These are phyloP conservation scores for Pestalotiopsis sp. DNA, from an alignment of 2,329 filamentous ascomycete species.

Conservation along the genomic window DNA sequence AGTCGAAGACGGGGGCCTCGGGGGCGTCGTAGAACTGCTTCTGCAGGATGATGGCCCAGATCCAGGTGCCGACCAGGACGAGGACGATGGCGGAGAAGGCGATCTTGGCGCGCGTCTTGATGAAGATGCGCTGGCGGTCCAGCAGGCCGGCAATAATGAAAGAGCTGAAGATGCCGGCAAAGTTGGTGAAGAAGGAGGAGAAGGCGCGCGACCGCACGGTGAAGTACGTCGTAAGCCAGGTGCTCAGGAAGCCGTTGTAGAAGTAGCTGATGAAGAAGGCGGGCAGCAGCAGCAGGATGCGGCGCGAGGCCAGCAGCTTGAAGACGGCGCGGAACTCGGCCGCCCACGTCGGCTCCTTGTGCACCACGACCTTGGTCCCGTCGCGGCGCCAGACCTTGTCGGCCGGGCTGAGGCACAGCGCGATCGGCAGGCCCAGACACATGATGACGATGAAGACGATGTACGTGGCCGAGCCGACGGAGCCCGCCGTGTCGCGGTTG, in stretches of 20 bases:
- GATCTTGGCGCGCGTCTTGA: conserved; percentile 27
- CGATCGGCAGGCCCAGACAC: conserved; percentile 33
- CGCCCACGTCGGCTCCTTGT: conserved; percentile 24
- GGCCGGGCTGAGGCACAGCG: conserved; percentile 30
- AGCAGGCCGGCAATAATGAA: conserved; percentile 31
- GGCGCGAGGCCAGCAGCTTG: conserved; percentile 22
- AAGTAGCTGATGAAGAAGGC: conserved; percentile 37
- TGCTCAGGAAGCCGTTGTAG: conserved; percentile 33
- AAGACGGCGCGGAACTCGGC: conserved; percentile 32
- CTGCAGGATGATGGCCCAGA: conserved; percentile 32
- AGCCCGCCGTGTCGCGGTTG: conserved; percentile 19
- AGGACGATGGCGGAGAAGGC: conserved; percentile 27
- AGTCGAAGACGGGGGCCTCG: conserved; percentile 29
- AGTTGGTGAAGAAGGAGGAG: conserved; percentile 36
- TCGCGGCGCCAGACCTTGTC: conserved; percentile 33
- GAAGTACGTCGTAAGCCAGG: conserved; percentile 33
- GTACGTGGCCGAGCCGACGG: conserved; percentile 27
- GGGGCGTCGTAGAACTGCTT: conserved; percentile 29
- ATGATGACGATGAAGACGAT: conserved; percentile 35
- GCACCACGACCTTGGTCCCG: conserved; percentile 26
- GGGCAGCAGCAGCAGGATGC: conserved; percentile 32
- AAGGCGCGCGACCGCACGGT: conserved; percentile 33
- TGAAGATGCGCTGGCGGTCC: conserved; percentile 30
- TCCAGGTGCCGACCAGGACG: conserved; percentile 31
- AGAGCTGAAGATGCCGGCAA: conserved; percentile 31